Conservation (phyloP, 306 rosid species). For the Castanea sativa region DNA sequence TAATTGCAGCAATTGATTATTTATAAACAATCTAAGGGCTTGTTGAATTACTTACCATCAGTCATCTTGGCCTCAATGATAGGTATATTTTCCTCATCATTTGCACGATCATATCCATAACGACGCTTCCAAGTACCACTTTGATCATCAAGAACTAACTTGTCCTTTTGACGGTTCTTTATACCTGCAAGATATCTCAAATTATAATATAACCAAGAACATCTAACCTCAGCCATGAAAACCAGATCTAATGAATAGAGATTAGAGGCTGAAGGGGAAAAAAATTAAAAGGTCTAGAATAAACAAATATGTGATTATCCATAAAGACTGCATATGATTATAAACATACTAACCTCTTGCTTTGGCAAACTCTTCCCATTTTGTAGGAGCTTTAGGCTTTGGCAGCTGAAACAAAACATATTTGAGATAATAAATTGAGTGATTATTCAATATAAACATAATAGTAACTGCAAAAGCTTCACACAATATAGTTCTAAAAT, state of each 20-base stretch:
- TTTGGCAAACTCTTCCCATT: conserved; percentile 86
- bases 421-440: background rate
- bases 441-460: background rate
- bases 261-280: background rate
- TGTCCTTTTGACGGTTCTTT: conserved; percentile 67
- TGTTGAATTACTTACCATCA: conserved; percentile 55
- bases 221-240: background rate
- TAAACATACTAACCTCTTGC: conserved; percentile 58
- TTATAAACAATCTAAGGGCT: background rate
- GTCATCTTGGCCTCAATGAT: conserved; percentile 84
- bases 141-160: conserved; percentile 61
- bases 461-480: background rate
- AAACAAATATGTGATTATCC: background rate
- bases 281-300: background rate
- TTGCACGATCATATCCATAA: conserved; percentile 82
- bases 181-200: conserved; percentile 56
- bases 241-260: background rate
- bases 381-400: conserved; percentile 80
- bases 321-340: background rate
- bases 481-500: background rate
- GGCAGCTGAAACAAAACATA: conserved; percentile 56
- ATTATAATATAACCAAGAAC: background rate
- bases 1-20: background rate
- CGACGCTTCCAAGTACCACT: conserved; percentile 80
- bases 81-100: conserved; percentile 80